Base-by-base conservation (phyloP, 805 yeast species). In the Wickerhamia fluorescens region DNA sequence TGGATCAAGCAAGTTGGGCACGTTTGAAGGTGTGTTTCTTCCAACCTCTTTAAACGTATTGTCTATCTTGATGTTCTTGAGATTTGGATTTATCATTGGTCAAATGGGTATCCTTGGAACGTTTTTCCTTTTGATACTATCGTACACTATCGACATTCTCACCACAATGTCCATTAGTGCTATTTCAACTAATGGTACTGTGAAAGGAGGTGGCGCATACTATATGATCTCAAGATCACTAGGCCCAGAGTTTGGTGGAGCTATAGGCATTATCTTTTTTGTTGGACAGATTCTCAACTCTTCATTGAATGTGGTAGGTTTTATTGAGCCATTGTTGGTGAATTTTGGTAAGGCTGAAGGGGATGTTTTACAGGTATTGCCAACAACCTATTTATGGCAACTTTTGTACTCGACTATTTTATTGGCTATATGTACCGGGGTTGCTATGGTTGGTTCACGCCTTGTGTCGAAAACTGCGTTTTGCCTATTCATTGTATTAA, bases 211-310 rank as follows among this genome's bases (percentile, higher is more conserved):
- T 10, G 99, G 99, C 27, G 96, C 97, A 0, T 92, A 92, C 51
- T 92, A 87, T 47, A 92, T 92, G 96, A 86, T 92, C 35, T 82
- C 95, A 19, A 68, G 99, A 41, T 80, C 95, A 19, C 61, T 92
- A 36, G 99, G 99, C 0, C 96, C 96, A 3, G 99, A 92, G 51
- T 92, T 92, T 56, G 99, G 99, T 16, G 98, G 98, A 3, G 82
- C 96, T 4, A 89, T 92, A 39, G 99, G 99, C 1, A 67, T 92
- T 16, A 89, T 92, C 14, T 92, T 92, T 53, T 94, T 81, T 48
- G 66, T 92, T 30, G 99, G 99, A 1, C 99, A 92, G 58, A 87
- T 88, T 6, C 64, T 92, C 34, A 92, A 92, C 51, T 70, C 87
- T 27, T 87, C 96, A 23, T 71, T 92, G 68, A 92, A 92, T 53